Evolutionary conservation across 768 basidiomycete genomes (phyloP).

Genomic region (Megacollybia marginata): DNA sequence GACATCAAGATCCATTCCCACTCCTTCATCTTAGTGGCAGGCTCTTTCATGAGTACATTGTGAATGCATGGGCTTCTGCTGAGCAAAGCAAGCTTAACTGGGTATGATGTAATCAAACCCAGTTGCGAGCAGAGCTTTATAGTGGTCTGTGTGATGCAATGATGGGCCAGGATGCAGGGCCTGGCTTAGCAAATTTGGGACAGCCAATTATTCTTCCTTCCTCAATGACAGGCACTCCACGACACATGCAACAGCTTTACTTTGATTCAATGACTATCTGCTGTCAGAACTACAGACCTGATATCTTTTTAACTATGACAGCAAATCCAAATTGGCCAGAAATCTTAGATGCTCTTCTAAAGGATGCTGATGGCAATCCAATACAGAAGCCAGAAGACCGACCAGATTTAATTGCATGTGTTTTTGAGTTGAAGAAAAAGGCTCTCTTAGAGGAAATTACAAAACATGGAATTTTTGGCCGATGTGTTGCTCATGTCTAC

Average conservation of each 20-base stretch:
- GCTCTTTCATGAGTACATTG: slow-evolving; percentile 36
- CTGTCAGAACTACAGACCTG: slow-evolving; percentile 16
- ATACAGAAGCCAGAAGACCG: too few relatives aligned
- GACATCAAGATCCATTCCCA: background rate
- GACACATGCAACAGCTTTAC: slow-evolving; percentile 24
- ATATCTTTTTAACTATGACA: slow-evolving; percentile 36
- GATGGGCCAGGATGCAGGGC: slow-evolving; percentile 4
- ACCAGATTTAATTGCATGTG: too few relatives aligned
- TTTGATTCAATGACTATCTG: slow-evolving; percentile 30
- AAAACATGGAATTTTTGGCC: too few relatives aligned
- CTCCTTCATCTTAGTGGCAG: slow-evolving; percentile 17
- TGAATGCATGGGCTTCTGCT: slow-evolving; percentile 36
- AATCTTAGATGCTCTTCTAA: too few relatives aligned
- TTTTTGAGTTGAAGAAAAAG: too few relatives aligned
- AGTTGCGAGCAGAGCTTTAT: slow-evolving; percentile 27
- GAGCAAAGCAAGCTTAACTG: slow-evolving; percentile 33
- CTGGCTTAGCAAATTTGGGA: slow-evolving; percentile 15
- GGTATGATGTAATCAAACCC: slow-evolving; percentile 25
- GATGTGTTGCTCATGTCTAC: too few relatives aligned
- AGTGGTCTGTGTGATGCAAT: slow-evolving; percentile 23
- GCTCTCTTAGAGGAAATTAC: slow-evolving; percentile 6
- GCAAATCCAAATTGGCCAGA: too few relatives aligned
- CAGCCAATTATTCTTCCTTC: slow-evolving; percentile 21
- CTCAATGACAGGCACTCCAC: slow-evolving; percentile 19
- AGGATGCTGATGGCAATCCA: too few relatives aligned